Percentiles rank a stretch among this genome's conserved stretches.
Evolutionary conservation across 495 filamentous ascomycete genomes (phyloP).

Genomic region (Podospora pseudocomata): DNA sequence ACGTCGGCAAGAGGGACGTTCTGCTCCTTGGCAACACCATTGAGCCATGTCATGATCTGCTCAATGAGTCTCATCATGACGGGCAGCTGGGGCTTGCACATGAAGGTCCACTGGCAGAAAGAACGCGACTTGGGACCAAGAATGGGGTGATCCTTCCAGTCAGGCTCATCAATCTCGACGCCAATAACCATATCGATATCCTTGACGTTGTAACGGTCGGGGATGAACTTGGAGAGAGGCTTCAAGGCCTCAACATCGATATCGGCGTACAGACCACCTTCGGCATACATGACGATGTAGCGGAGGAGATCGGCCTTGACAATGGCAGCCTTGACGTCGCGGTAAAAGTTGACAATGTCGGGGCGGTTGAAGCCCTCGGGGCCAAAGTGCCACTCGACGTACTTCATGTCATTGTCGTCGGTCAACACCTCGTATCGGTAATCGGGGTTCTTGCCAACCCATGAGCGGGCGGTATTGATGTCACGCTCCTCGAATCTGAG

Average conservation of each 20-base stretch:
- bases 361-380: slow-evolving; percentile 54
- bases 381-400: slow-evolving; percentile 58
- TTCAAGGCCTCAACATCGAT: slow-evolving; percentile 55
- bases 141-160: slow-evolving; percentile 57
- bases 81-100: slow-evolving; percentile 57
- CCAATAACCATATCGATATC: slow-evolving; percentile 61
- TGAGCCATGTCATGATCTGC: slow-evolving; percentile 57
- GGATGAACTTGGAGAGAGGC: slow-evolving; percentile 50
- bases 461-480: slow-evolving; percentile 49
- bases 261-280: slow-evolving; percentile 58
- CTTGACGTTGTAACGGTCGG: slow-evolving; percentile 42
- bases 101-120: slow-evolving; percentile 69
- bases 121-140: slow-evolving; percentile 58
- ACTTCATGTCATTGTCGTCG: slow-evolving; percentile 56
- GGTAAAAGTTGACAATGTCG: slow-evolving; percentile 58
- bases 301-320: slow-evolving; percentile 60
- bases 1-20: slow-evolving; percentile 50
- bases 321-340: slow-evolving; percentile 53
- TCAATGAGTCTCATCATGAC: slow-evolving; percentile 61
- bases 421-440: slow-evolving; percentile 63
- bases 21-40: slow-evolving; percentile 52
- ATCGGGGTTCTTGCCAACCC: slow-evolving; percentile 55
- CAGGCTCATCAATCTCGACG: slow-evolving; percentile 62
- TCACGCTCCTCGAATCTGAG: slow-evolving; percentile 56
- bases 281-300: slow-evolving; percentile 54